Conservation (phyloP, 1,284 basidiomycete genomes). For the Phaffia rhodozyma region DNA sequence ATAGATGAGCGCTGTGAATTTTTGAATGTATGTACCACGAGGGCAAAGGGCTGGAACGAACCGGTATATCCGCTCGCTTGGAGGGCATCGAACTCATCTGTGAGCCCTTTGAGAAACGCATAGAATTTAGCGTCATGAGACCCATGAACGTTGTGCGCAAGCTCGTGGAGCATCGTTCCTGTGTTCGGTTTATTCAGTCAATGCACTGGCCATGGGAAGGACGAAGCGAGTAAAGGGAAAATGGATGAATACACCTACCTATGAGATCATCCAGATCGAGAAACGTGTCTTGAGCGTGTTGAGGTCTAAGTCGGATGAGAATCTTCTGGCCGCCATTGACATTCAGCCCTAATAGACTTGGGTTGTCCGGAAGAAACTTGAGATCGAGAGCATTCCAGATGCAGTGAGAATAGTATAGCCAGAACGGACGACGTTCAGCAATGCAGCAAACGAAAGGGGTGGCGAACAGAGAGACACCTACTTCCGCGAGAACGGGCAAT, state of each 20-base stretch:
- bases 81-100: slow-evolving; percentile 68
- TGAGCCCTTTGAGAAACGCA: slow-evolving; percentile 58
- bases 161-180: slow-evolving; percentile 40
- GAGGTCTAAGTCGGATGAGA: slow-evolving; percentile 59
- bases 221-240: neutral
- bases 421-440: neutral
- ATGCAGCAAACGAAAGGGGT: neutral
- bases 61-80: slow-evolving; percentile 55
- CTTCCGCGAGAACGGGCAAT: slow-evolving; percentile 64
- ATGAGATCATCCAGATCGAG: slow-evolving; percentile 60
- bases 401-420: neutral
- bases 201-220: slow-evolving; percentile 5
- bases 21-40: neutral
- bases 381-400: neutral
- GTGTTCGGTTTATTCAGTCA: no score
- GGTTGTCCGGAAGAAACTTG: slow-evolving; percentile 61
- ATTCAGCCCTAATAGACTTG: slow-evolving; percentile 53
- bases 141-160: slow-evolving; percentile 76
- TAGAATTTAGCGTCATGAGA: slow-evolving; percentile 71
- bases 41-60: neutral
- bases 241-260: slow-evolving; percentile 51
- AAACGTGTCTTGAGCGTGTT: slow-evolving; percentile 56
- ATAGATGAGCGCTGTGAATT: neutral
- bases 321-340: slow-evolving; percentile 67
- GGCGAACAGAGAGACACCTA: slow-evolving; percentile 19